Evolutionary conservation across 192 early-diverging fungal species (phyloP).

Genomic region (Coemansia sp.): DNA sequence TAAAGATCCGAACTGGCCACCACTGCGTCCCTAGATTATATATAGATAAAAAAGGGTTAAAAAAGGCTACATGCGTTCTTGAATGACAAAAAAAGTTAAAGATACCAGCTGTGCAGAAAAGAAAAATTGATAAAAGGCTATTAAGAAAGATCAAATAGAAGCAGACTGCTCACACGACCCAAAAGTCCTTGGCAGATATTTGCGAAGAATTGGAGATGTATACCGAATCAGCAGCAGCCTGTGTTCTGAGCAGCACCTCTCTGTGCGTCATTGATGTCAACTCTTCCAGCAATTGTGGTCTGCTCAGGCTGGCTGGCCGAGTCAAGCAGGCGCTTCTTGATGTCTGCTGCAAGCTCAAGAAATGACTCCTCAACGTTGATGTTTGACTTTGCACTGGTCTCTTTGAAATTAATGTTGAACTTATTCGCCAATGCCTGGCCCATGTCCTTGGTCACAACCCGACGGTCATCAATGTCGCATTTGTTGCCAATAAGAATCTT

Average conservation of each 20-base stretch:
- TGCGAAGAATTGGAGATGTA: too few relatives aligned
- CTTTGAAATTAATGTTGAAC: constrained; percentile 92
- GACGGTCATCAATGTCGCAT: constrained; percentile 86
- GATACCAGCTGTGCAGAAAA: background rate
- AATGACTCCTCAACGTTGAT: constrained; percentile 98
- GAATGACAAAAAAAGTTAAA: constrained; percentile 2
- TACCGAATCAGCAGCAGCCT: constrained; percentile 32
- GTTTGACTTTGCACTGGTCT: constrained; percentile 98
- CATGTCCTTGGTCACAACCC: constrained; percentile 94
- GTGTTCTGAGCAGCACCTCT: constrained; percentile 28
- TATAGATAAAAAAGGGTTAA: background rate
- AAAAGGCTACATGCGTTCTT: background rate
- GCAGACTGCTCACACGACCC: too few relatives aligned
- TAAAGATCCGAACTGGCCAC: too few relatives aligned
- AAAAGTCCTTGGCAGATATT: too few relatives aligned
- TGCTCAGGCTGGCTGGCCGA: constrained; percentile 56
- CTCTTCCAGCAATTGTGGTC: constrained; percentile 23
- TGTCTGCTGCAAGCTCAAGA: constrained; percentile 93
- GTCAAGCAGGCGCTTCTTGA: constrained; percentile 98
- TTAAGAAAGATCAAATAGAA: background rate
- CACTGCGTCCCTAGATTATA: too few relatives aligned
- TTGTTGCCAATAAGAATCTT: constrained; percentile 99
- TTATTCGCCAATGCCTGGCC: constrained; percentile 95
- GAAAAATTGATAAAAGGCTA: background rate
- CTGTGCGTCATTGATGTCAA: constrained; percentile 49